Base-by-base conservation (phyloP, 176 grass and related monocot species). In the maize (Zea mays) region DNA sequence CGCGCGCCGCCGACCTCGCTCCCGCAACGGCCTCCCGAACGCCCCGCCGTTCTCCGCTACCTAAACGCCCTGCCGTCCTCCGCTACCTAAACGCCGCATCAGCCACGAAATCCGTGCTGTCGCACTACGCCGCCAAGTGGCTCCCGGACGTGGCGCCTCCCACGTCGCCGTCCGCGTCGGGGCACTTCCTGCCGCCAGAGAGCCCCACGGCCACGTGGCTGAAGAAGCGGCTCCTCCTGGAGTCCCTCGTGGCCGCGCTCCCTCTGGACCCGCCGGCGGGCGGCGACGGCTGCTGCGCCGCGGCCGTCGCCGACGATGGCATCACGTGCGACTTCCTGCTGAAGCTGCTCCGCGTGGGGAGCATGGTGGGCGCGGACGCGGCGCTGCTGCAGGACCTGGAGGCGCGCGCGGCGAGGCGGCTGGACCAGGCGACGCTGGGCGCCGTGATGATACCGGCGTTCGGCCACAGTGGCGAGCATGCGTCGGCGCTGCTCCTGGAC, bases 381-480 rank as follows among this genome's bases (percentile, higher is more conserved):
- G 78, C 76, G 16, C 73, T 89, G 77, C 65, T 98, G 65, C 83
- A 65, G 4, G 96, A 92, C 84, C 90, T 95, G 37, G 96, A 95
- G 83, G 72, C 80, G 12, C 87, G 96, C n/a, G 92, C 85, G 6
- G 92, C 85, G 77, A 70, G 87, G 61, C 83, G 87, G 39, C 90
- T 98, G 11, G 89, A 94, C 44, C 86, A 94, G 89, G 96, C 96
- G 0, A 75, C 87, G 72, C 85, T 98, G 38, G 86, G 81, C 41
- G 96, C 93, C 74, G 70, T 95, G 35, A 98, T 95, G 96, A 94
- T 98, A 8, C 96, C 92, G 60, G 92, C 89, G 45, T 90, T 90
- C 70, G 87, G 87, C 20, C 91, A 94, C 86, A 9, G 1, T 34
- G 62, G 35, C 69, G 15, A 0, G 16, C 48, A 11, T 60, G 27